Evolutionary conservation across 2,329 filamentous ascomycete species (phyloP).

Genomic region (Xylaria multiplex): DNA sequence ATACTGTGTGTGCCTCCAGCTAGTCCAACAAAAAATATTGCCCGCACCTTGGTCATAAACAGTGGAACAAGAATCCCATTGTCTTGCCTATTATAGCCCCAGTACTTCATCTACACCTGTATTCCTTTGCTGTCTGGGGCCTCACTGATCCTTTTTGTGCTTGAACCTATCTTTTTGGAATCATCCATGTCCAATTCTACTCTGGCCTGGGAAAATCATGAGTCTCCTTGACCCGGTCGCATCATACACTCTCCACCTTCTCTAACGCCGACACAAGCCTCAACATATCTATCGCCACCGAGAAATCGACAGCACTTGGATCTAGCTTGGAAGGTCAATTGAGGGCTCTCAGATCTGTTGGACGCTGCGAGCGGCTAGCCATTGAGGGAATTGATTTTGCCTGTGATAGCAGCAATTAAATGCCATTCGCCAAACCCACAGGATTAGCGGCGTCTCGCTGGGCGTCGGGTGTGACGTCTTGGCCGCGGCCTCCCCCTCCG

Average conservation of each 20-base stretch:
- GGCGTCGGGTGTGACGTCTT: conserved; percentile 35
- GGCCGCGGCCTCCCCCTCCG: conserved; percentile 28
- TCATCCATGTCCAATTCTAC: background rate
- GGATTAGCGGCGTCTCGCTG: conserved; percentile 43
- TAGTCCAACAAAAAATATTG: background rate
- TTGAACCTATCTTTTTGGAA: background rate
- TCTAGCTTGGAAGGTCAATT: too few relatives aligned
- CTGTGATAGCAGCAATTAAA: background rate
- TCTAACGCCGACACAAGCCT: background rate
- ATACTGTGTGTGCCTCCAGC: too few relatives aligned
- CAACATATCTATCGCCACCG: too few relatives aligned
- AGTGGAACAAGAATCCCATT: conserved; percentile 8
- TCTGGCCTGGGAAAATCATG: conserved; percentile 2
- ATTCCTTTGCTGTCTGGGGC: background rate
- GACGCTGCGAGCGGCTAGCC: too few relatives aligned
- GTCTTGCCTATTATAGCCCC: background rate
- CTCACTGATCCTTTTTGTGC: background rate
- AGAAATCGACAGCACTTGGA: too few relatives aligned
- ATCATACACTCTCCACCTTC: background rate
- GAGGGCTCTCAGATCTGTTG: too few relatives aligned
- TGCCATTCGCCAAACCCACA: conserved; percentile 15
- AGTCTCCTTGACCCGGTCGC: background rate
- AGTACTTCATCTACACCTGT: background rate
- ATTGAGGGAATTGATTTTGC: too few relatives aligned
- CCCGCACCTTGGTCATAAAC: conserved; percentile 1